Base-by-base conservation (phyloP, 139 green algal genomes). In the Protoeuglena noctilucae region DNA sequence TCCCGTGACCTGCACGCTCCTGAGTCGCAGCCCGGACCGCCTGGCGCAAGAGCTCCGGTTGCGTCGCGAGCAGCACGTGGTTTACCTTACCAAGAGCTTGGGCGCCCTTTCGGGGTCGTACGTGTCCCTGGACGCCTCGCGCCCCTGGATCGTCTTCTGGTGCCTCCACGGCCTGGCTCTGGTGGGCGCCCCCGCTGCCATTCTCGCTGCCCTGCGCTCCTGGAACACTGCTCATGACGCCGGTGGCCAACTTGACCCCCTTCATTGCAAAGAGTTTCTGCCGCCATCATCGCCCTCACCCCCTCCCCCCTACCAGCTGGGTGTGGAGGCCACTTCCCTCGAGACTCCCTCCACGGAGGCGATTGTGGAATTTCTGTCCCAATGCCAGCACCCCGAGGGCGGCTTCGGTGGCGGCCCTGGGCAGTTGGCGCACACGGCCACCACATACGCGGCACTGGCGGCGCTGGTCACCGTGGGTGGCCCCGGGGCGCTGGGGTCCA, bases 91-190 rank as follows among this genome's bases (percentile, higher is more conserved):
- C 2, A 48, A 53, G 51, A 65, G 83, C 43, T 57, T 70, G 14
- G 24, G 17, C 18, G 46, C 62, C 48, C 73, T 85, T 3, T 41
- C 27, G 7, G 47, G 57, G 30, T 67, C 63, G 18, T 93, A 85
- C 45, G 64, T 74, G 0, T 62, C 62, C 2, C 66, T 96, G 27
- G 87, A 93, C 52, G 78, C 82, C 4, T 85, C 76, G 50, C 70
- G 81, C 17, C 72, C 86, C 0, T 97, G 89, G 89, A 80, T 97
- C 12, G 70, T 67, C 28, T 96, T 87, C 65, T 96, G 88, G 88
- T 77, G 86, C 51, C 21, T 84, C 24, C 89, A 98, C 61, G 75
- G 72, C 6, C 69, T 98, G 6, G 74, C 81, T 0, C 62, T 98
- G 4, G 65, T 98, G 48, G 62, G 68, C n/a, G 4, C 56, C 67